Percentiles rank a stretch among this genome's conserved stretches.
Evolutionary conservation across 345 rosid genomes (phyloP).

Genomic region (Boechera retrofracta): DNA sequence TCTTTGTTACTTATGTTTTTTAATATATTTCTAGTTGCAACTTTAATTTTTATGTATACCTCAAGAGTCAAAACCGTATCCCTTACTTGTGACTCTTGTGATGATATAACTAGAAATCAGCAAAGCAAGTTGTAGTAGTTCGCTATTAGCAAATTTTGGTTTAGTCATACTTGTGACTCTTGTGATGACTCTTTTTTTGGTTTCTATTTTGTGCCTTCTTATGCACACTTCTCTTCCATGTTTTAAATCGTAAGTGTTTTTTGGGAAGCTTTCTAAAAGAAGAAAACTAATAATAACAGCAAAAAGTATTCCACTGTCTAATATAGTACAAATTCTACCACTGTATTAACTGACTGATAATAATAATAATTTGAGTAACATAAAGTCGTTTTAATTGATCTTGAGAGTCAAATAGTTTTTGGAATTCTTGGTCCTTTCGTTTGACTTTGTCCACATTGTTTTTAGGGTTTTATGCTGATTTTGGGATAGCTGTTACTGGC

Average conservation of each 20-base stretch:
- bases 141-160: constrained; percentile 20
- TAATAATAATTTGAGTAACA: neutral
- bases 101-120: constrained; percentile 22
- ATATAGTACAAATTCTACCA: neutral
- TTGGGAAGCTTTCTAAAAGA: neutral
- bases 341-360: neutral
- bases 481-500: neutral
- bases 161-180: neutral
- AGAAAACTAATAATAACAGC: neutral
- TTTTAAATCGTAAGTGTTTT: neutral
- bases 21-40: constrained; percentile 18
- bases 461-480: neutral
- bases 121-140: constrained; percentile 10
- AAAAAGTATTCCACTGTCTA: neutral
- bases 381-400: neutral
- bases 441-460: constrained; percentile 23
- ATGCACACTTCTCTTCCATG: neutral
- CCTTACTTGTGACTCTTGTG: constrained; percentile 16
- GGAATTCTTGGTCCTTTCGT: constrained; percentile 19
- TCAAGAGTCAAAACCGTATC: neutral
- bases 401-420: neutral
- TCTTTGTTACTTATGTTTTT: constrained; percentile 27
- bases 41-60: constrained; percentile 5
- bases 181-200: neutral
- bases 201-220: neutral